A percentile compares a stretch with the other conserved stretches of the same genome.
These are phyloP conservation scores for Xylaria sp. DNA, from an alignment of 2,329 filamentous ascomycete genomes.

Conservation along the genomic window DNA sequence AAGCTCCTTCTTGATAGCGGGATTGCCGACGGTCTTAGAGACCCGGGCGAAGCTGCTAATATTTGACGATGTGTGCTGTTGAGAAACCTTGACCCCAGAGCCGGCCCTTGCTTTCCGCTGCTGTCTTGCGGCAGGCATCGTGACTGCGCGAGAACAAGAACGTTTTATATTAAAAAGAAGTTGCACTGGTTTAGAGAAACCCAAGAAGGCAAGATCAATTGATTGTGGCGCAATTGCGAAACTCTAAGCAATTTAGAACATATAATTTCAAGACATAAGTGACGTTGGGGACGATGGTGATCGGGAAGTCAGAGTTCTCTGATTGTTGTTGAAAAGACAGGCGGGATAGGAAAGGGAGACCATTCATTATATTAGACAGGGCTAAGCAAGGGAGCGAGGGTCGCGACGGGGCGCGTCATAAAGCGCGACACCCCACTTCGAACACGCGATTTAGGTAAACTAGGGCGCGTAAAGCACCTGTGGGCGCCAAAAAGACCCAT, in stretches of 20 bases:
- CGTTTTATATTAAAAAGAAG: not conserved
- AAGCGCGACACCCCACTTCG: conserved; percentile 27
- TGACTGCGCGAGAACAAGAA: conserved; percentile 19
- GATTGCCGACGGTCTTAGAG: conserved; percentile 54
- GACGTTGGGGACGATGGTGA: conserved; percentile 12
- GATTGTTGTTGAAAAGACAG: conserved; percentile 18
- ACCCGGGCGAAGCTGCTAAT: conserved; percentile 60
- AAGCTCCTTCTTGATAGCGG: conserved; percentile 51
- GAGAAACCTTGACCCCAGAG: conserved; percentile 41
- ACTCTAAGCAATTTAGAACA: conserved; percentile 4
- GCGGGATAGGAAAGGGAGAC: conserved; percentile 13
- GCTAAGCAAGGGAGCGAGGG: conserved; percentile 18
- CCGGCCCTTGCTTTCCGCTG: conserved; percentile 42
- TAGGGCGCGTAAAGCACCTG: conserved; percentile 32
- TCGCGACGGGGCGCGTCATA: conserved; percentile 29
- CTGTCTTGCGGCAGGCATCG: conserved; percentile 47
- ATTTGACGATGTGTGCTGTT: conserved; percentile 46
- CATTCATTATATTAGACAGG: conserved; percentile 1
- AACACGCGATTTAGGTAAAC: conserved; percentile 32
- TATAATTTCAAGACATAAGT: conserved; percentile 13
- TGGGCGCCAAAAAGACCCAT: conserved; percentile 3
- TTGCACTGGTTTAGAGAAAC: not conserved
- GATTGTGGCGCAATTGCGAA: conserved; percentile 1
- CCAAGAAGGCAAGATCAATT: conserved; percentile 10
- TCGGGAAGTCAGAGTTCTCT: conserved; percentile 16